A percentile compares a stretch with the other conserved stretches of the same genome.
Evolutionary conservation across 768 basidiomycete genomes (phyloP).

Genomic region (Candolleomyces efflorescens): DNA sequence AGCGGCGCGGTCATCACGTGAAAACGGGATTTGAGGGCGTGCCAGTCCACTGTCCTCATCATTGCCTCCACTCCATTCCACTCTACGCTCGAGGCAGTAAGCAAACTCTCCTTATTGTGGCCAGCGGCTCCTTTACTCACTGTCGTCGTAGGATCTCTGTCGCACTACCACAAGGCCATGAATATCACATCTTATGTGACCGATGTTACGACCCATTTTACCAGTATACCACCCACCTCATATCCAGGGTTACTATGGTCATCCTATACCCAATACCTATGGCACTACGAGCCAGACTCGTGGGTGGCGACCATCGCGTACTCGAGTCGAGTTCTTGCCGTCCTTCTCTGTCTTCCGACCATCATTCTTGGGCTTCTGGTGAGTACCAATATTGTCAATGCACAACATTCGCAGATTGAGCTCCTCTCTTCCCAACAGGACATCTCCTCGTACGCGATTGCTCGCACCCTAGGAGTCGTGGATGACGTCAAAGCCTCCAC

Average conservation of each 20-base stretch:
- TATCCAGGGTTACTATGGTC: conserved; percentile 49
- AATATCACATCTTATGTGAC: conserved; percentile 28
- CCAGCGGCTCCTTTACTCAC: too few species aligned
- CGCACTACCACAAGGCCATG: conserved; percentile 18
- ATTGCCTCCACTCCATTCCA: too few species aligned
- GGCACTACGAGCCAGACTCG: conserved; percentile 59
- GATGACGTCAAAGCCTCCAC: conserved; percentile 74
- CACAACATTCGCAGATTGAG: conserved; percentile 7
- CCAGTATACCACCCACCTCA: conserved; percentile 27
- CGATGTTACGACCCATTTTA: conserved; percentile 24
- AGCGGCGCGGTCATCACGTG: too few species aligned
- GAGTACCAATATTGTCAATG: conserved; percentile 21
- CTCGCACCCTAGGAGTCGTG: conserved; percentile 74
- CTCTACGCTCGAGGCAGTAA: too few species aligned
- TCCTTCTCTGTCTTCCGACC: conserved; percentile 59
- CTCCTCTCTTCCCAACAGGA: conserved; percentile 43
- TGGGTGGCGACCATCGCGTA: conserved; percentile 66
- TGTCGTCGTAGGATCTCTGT: too few species aligned
- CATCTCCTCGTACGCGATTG: conserved; percentile 76
- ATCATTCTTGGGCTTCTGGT: conserved; percentile 53
- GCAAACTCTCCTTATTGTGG: too few species aligned
- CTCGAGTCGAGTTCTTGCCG: conserved; percentile 59
- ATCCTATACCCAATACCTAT: conserved; percentile 58
- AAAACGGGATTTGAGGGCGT: too few species aligned
- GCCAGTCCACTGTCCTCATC: too few species aligned